Evolutionary conservation across 208 protist genomes (phyloP).

Genomic region (Leishmania gerbilli): DNA sequence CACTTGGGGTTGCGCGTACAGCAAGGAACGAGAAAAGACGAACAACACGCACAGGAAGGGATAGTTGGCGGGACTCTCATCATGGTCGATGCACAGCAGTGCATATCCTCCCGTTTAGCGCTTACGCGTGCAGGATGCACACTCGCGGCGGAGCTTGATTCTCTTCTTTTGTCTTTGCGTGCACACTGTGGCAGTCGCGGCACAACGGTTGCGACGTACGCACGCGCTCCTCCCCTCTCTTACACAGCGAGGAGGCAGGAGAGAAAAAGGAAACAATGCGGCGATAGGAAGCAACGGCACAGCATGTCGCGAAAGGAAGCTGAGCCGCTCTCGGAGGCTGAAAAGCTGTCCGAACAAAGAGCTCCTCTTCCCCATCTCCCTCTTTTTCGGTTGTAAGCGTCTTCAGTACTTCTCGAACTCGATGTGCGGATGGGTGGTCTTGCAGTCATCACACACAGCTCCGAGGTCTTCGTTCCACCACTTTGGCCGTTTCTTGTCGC

Average conservation of each 20-base stretch:
- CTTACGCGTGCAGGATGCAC: neutral
- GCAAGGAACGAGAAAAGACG: neutral
- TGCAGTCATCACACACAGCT: constrained; percentile 71
- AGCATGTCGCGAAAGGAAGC: neutral
- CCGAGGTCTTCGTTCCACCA: constrained; percentile 85
- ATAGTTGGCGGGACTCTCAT: neutral
- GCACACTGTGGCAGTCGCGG: neutral
- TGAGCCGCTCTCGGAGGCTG: neutral
- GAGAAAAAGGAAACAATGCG: neutral
- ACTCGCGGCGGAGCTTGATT: neutral
- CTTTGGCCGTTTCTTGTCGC: constrained; percentile 61
- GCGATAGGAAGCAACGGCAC: neutral
- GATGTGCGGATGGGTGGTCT: constrained; percentile 37
- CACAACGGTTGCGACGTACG: neutral
- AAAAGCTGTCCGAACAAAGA: neutral
- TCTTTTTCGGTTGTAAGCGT: neutral
- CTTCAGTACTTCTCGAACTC: constrained; percentile 68
- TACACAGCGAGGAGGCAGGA: too few relatives aligned
- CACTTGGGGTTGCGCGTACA: neutral
- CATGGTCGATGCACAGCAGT: neutral
- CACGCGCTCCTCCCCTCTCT: neutral
- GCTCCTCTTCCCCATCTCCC: neutral
- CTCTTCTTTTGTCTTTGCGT: neutral
- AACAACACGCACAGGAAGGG: neutral
- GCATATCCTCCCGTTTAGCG: neutral